phyloP scores from a whole-genome alignment of 176 grass and related monocot species.

The Zea mays region Zm-B73-REFERENCE-NAM-5.0 NC_050101.1:92381001-92381500 shows the following conservation, averaged over 20 bases:
- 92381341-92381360: not conserved
- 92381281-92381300: constrained; percentile 62
- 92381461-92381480: constrained; percentile 97
- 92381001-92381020: too few relatives aligned
- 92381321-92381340: constrained; percentile 55
- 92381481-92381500: constrained; percentile 97
- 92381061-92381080: too few relatives aligned
- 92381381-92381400: not conserved
- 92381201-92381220: constrained; percentile 36
- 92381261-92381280: constrained; percentile 65
- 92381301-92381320: constrained; percentile 60
- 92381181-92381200: too few relatives aligned
- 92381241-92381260: not conserved
- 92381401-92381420: constrained; percentile 25
- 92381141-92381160: too few relatives aligned
- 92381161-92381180: too few relatives aligned
- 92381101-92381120: too few relatives aligned
- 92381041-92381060: too few relatives aligned
- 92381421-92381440: constrained; percentile 96
- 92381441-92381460: constrained; percentile 98
- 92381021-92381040: too few relatives aligned
- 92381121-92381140: too few relatives aligned
- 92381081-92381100: too few relatives aligned
- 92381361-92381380: not conserved
- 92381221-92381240: constrained; percentile 40